Evolutionary conservation across 148 eudicot species (phyloP).

Genomic region (Oxyria digyna): DNA sequence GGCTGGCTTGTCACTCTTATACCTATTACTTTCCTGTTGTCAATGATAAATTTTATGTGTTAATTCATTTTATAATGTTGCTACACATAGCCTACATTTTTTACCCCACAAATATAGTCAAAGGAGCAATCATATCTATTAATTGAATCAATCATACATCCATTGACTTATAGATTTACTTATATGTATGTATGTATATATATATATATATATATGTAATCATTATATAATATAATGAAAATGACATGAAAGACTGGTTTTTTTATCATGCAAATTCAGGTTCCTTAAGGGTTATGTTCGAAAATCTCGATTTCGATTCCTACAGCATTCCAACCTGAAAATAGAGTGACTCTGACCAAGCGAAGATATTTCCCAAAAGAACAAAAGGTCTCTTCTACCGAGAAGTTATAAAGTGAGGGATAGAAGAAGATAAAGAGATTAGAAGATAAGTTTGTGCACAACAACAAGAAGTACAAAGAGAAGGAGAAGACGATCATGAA

Average conservation of each 20-base stretch:
- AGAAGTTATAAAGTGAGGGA: background rate
- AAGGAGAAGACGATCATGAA: too few relatives aligned
- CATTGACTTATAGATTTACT: background rate
- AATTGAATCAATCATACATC: background rate
- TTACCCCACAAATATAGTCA: background rate
- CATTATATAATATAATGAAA: background rate
- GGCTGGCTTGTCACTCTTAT: background rate
- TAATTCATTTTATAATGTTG: background rate
- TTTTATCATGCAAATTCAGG: background rate
- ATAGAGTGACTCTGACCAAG: too few relatives aligned
- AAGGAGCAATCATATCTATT: constrained; percentile 2
- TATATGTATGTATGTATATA: too few relatives aligned
- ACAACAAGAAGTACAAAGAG: background rate
- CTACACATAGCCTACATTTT: background rate
- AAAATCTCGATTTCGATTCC: too few relatives aligned
- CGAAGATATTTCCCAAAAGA: background rate
- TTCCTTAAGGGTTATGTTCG: too few relatives aligned
- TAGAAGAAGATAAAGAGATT: background rate
- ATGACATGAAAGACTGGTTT: background rate
- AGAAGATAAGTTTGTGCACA: background rate
- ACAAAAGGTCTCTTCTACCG: background rate
- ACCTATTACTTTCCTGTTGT: background rate
- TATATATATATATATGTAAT: background rate
- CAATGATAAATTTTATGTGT: background rate
- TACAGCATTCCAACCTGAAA: too few relatives aligned